Conservation (phyloP, 768 basidiomycete genomes). For the Leccinum longicurvipes region DNA sequence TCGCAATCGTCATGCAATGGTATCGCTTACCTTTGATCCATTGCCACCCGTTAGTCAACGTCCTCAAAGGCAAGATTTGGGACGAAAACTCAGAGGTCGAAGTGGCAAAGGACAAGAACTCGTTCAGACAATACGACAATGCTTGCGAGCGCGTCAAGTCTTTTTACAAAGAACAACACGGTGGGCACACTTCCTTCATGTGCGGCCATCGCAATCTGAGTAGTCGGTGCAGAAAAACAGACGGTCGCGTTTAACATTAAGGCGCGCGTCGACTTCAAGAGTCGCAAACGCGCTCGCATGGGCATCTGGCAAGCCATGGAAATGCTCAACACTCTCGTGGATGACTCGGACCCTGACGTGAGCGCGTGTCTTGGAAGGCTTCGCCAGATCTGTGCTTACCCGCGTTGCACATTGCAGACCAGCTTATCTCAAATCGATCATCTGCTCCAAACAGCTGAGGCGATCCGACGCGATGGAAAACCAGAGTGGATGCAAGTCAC, state of each 20-base stretch:
- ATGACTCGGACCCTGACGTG: slow-evolving; percentile 90
- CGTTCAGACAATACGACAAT: slow-evolving; percentile 69
- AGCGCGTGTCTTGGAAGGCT: neutral
- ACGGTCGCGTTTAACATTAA: slow-evolving; percentile 82
- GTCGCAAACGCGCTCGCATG: slow-evolving; percentile 68
- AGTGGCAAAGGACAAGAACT: slow-evolving; percentile 55
- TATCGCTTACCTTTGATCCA: neutral
- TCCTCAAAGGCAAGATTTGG: slow-evolving; percentile 60
- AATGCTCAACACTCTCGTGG: slow-evolving; percentile 80
- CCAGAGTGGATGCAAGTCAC: slow-evolving; percentile 93
- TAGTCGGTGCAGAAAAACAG: slow-evolving; percentile 62
- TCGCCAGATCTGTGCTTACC: slow-evolving; percentile 9
- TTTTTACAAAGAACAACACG: slow-evolving; percentile 79
- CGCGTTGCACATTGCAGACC: slow-evolving; percentile 43
- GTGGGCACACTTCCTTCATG: slow-evolving; percentile 33
- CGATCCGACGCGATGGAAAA: slow-evolving; percentile 79
- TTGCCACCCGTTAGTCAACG: slow-evolving; percentile 50
- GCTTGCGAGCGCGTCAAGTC: slow-evolving; percentile 76
- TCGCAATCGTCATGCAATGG: neutral
- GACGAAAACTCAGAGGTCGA: slow-evolving; percentile 57
- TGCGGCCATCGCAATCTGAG: neutral
- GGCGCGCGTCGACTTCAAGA: slow-evolving; percentile 72
- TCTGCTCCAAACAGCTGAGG: slow-evolving; percentile 88
- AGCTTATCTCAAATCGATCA: slow-evolving; percentile 85
- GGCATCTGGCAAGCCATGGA: slow-evolving; percentile 85